These are phyloP conservation scores for Hericium erinaceus DNA, from an alignment of 768 basidiomycete species.

Conservation along the genomic window DNA sequence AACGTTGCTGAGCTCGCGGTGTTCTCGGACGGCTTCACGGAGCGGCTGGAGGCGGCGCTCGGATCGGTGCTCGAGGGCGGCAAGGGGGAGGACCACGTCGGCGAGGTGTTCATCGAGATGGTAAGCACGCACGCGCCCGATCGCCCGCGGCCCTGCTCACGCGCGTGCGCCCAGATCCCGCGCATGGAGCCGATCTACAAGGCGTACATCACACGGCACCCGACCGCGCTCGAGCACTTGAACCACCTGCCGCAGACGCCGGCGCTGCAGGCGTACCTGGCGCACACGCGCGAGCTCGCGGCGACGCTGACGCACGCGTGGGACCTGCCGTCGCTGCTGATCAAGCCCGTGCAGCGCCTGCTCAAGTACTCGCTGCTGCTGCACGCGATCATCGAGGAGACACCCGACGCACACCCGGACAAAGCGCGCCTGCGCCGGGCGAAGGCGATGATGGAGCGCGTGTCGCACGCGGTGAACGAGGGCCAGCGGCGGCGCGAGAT, in stretches of 20 bases:
- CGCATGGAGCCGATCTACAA: slow-evolving; percentile 66
- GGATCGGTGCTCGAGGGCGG: slow-evolving; percentile 55
- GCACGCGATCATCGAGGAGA: slow-evolving; percentile 63
- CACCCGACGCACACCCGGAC: slow-evolving; percentile 60
- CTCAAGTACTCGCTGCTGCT: slow-evolving; percentile 92
- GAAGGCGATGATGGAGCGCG: slow-evolving; percentile 54
- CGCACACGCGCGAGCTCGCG: slow-evolving; percentile 56
- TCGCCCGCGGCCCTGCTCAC: slow-evolving; percentile 2
- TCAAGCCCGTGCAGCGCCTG: slow-evolving; percentile 94
- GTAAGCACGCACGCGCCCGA: slow-evolving; percentile 31
- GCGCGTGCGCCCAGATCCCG: slow-evolving; percentile 40
- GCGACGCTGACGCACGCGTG: slow-evolving; percentile 75
- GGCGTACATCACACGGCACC: slow-evolving; percentile 73
- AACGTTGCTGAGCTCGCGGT: slow-evolving; percentile 69
- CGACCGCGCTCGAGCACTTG: slow-evolving; percentile 64
- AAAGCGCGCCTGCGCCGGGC: slow-evolving; percentile 47
- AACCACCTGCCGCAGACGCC: slow-evolving; percentile 40
- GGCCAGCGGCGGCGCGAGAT: slow-evolving; percentile 68
- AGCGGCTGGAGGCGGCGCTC: slow-evolving; percentile 55
- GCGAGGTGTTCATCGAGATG: slow-evolving; percentile 57
- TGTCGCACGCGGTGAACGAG: slow-evolving; percentile 73
- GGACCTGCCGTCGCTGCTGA: slow-evolving; percentile 89
- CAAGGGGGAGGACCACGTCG: slow-evolving; percentile 62
- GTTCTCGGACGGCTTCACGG: slow-evolving; percentile 59
- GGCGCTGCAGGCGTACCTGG: slow-evolving; percentile 56